These are phyloP conservation scores for Globisporangium nodosum DNA, from an alignment of 352 stramenopile genomes.

Conservation along the genomic window DNA sequence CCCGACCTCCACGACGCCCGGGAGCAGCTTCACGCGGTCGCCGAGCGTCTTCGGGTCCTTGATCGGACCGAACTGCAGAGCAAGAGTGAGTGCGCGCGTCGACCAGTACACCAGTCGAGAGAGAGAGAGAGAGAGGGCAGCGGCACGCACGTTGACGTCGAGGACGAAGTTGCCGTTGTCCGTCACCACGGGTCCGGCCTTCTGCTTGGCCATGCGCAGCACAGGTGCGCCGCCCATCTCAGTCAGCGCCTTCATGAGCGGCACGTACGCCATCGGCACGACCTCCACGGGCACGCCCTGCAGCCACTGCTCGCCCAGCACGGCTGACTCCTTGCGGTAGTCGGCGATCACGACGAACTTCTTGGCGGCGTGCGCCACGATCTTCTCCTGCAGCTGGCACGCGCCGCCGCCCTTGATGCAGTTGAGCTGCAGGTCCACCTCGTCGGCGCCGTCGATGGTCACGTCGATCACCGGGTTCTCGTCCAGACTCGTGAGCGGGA, in stretches of 20 bases:
- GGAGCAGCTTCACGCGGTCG: conserved; percentile 70
- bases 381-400: conserved; percentile 94
- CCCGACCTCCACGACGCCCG: conserved; percentile 85
- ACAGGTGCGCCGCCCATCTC: conserved; percentile 48
- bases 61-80: conserved; percentile 62
- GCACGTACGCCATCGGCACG: conserved; percentile 96
- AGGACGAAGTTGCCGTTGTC: conserved; percentile 95
- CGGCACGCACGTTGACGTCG: conserved; percentile 56
- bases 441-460: conserved; percentile 97
- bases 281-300: conserved; percentile 96
- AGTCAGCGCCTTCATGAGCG: conserved; percentile 78
- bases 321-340: conserved; percentile 88
- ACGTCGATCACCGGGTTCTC: conserved; percentile 92
- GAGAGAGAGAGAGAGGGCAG: background rate
- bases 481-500: conserved; percentile 79
- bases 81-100: background rate
- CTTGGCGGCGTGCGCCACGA: conserved; percentile 91
- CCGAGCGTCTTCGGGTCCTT: conserved; percentile 58
- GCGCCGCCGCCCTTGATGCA: conserved; percentile 98
- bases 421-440: conserved; percentile 96
- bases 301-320: conserved; percentile 85
- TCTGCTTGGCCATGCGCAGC: conserved; percentile 86
- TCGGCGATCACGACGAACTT: conserved; percentile 98
- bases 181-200: conserved; percentile 95
- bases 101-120: background rate